phyloP scores from a whole-genome alignment of 768 basidiomycete genomes.

The Hygrocybe punicea region DNA sequence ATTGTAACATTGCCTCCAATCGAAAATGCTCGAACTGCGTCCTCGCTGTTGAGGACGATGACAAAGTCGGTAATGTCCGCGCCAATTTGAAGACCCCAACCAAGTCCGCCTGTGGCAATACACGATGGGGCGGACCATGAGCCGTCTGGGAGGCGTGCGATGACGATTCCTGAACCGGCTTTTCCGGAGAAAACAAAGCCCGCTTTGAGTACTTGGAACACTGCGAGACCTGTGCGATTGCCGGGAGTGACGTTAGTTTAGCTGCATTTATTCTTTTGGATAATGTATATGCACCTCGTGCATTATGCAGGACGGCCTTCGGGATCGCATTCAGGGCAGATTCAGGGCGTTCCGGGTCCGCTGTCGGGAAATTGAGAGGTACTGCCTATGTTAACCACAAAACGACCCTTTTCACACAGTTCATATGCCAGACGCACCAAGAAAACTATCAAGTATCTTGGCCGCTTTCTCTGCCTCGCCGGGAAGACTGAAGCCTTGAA shows the following conservation, averaged over 20 bases:
- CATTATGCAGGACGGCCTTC: slow-evolving; percentile 83
- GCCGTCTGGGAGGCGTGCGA: slow-evolving; percentile 89
- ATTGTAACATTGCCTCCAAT: slow-evolving; percentile 95
- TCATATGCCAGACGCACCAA: slow-evolving; percentile 52
- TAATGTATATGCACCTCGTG: slow-evolving; percentile 57
- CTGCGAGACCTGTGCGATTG: slow-evolving; percentile 69
- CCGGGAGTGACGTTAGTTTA: background rate
- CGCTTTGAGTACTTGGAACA: slow-evolving; percentile 91
- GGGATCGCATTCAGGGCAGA: slow-evolving; percentile 94
- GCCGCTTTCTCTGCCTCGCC: slow-evolving; percentile 94
- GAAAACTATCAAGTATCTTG: slow-evolving; percentile 83
- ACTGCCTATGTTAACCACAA: slow-evolving; percentile 9
- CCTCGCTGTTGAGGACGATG: slow-evolving; percentile 93
- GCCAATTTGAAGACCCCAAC: slow-evolving; percentile 94
- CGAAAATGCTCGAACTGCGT: slow-evolving; percentile 93
- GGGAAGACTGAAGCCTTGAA: slow-evolving; percentile 82
- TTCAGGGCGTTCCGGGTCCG: slow-evolving; percentile 81
- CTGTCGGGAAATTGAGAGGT: slow-evolving; percentile 36
- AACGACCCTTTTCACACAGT: background rate
- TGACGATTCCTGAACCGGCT: slow-evolving; percentile 89
- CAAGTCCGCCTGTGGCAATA: slow-evolving; percentile 92
- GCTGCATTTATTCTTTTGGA: background rate
- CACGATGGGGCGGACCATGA: slow-evolving; percentile 97
- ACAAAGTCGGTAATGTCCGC: slow-evolving; percentile 96
- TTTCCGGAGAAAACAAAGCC: slow-evolving; percentile 96